Evolutionary conservation across 352 stramenopile genomes (phyloP).

Genomic region (Pythium graminicola): DNA sequence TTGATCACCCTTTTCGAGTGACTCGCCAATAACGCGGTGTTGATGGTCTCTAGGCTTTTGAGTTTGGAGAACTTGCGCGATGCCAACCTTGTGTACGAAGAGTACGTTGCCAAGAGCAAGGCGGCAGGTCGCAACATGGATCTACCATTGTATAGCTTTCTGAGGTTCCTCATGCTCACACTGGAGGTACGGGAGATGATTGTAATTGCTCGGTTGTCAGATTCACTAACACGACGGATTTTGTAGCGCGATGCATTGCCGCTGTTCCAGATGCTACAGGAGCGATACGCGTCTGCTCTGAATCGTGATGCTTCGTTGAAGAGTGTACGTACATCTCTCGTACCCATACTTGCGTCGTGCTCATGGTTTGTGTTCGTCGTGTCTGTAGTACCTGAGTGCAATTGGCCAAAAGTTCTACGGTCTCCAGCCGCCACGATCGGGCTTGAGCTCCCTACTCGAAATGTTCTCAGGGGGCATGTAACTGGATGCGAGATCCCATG

Average conservation of each 20-base stretch:
- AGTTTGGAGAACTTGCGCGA: conserved; percentile 84
- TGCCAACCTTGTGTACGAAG: conserved; percentile 71
- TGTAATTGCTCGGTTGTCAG: too few species aligned
- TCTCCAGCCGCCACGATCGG: conserved; percentile 67
- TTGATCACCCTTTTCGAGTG: too few species aligned
- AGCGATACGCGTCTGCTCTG: conserved; percentile 69
- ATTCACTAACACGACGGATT: too few species aligned
- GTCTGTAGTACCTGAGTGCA: conserved; percentile 82
- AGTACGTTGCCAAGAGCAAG: conserved; percentile 51
- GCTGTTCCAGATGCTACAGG: conserved; percentile 83
- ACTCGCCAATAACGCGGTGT: too few species aligned
- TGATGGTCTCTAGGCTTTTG: conserved; percentile 46
- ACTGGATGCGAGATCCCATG: neutral
- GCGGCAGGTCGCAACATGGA: conserved; percentile 36
- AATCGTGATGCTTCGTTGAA: conserved; percentile 67
- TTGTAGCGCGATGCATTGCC: conserved; percentile 69
- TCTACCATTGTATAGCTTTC: conserved; percentile 78
- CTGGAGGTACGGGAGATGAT: conserved; percentile 68
- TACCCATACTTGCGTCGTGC: too few species aligned
- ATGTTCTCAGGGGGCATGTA: conserved; percentile 82
- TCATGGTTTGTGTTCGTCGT: too few species aligned
- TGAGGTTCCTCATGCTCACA: conserved; percentile 77
- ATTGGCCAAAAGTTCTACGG: conserved; percentile 86
- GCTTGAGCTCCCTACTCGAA: conserved; percentile 74
- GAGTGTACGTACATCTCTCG: conserved; percentile 43